Conservation (phyloP, 352 stramenopile species). For the Globisporangium ultimum region DNA sequence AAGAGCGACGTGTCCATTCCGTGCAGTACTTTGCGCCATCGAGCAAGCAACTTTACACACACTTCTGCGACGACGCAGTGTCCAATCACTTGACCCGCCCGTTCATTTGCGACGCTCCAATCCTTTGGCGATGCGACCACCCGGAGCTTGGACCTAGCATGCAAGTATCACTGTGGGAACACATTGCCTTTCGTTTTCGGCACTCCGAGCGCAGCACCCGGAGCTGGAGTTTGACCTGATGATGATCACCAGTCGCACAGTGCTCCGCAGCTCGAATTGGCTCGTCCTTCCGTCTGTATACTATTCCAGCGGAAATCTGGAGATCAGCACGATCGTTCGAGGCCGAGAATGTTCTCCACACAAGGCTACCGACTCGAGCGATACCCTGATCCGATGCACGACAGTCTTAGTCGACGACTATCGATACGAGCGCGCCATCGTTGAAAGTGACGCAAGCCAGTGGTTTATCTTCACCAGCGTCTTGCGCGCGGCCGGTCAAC, state of each 20-base stretch:
- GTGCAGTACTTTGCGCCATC: constrained; percentile 12
- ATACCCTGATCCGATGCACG: not conserved
- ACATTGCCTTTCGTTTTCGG: constrained; percentile 24
- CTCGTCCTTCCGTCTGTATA: not conserved
- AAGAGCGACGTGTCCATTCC: constrained; percentile 21
- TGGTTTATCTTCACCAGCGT: constrained; percentile 22
- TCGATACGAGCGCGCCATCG: constrained; percentile 43
- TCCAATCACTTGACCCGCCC: not conserved
- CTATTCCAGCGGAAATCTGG: constrained; percentile 15
- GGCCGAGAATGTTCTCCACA: constrained; percentile 17
- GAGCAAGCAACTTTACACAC: constrained; percentile 7
- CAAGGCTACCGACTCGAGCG: not conserved
- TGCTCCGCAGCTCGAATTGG: constrained; percentile 17
- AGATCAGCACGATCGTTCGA: constrained; percentile 25
- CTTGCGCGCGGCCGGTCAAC: constrained; percentile 28
- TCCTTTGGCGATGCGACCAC: constrained; percentile 21
- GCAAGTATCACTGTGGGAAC: constrained; percentile 16
- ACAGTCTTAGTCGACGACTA: constrained; percentile 38
- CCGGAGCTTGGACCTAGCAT: constrained; percentile 13
- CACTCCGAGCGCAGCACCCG: constrained; percentile 20
- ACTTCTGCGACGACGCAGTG: constrained; percentile 16
- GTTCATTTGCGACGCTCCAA: not conserved
- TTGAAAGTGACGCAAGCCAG: constrained; percentile 31
- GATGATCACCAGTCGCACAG: constrained; percentile 15
- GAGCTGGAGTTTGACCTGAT: constrained; percentile 19